phyloP scores from a whole-genome alignment of 225 moss, liverwort and hornwort genomes.

The Bryum argenteum region DNA sequence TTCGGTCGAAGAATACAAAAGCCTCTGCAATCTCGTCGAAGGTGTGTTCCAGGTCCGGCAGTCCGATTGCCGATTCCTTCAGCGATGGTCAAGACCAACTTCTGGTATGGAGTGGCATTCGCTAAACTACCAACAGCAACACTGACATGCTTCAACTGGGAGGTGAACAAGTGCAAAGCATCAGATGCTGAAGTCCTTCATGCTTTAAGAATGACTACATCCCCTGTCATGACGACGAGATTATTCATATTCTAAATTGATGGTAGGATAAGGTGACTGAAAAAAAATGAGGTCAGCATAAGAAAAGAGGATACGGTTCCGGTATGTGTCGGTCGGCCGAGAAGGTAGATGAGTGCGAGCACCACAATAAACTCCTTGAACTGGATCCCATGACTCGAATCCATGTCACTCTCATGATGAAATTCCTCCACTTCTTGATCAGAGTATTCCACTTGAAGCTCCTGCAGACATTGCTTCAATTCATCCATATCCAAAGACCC shows the following conservation, averaged over 20 bases:
- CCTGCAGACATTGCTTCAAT: constrained; percentile 73
- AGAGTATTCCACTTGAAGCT: constrained; percentile 76
- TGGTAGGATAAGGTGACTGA: too few species aligned
- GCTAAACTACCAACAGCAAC: constrained; percentile 12
- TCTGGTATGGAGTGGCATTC: constrained; percentile 16
- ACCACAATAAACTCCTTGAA: constrained; percentile 95
- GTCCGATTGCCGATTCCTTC: constrained; percentile 73
- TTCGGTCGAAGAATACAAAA: constrained; percentile 80
- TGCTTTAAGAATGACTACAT: too few species aligned
- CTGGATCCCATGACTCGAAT: constrained; percentile 82
- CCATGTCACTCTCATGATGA: constrained; percentile 86
- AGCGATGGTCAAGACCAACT: constrained; percentile 54
- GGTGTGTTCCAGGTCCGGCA: constrained; percentile 84
- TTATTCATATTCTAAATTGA: too few species aligned
- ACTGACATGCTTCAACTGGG: neutral
- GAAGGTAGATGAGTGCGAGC: constrained; percentile 82
- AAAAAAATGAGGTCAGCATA: neutral
- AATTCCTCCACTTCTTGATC: constrained; percentile 80
- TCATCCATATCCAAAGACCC: constrained; percentile 81
- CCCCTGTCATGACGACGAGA: too few species aligned
- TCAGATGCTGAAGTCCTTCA: too few species aligned
- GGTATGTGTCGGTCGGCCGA: constrained; percentile 63
- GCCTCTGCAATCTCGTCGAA: constrained; percentile 90
- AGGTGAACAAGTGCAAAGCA: neutral
- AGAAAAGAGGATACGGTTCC: constrained; percentile 52